Evolutionary conservation across 2,329 filamentous ascomycete species (phyloP), one percentile per base, ranked within the genome.

Genomic region (Chaetomium strumarium): DNA sequence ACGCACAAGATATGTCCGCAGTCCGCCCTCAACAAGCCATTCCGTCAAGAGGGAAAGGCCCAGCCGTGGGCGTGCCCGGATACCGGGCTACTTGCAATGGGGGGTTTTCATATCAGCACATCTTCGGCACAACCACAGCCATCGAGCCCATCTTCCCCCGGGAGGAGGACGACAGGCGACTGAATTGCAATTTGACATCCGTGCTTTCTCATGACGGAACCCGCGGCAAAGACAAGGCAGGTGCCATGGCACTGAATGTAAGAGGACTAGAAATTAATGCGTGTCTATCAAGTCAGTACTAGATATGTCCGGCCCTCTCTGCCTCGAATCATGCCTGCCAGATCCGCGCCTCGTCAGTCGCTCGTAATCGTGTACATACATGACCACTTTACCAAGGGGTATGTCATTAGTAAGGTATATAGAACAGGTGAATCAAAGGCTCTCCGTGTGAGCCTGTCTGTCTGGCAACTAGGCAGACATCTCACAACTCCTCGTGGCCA

Each of bases 151-250:
- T 16, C 46, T 48, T 20, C 31, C 56, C 57, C 49, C 41, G 16
- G 19, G 29, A 17, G 69, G 64, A 60, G 72, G 70, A 69, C 70
- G 71, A n/a, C n/a, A n/a, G 14, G 36, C 29, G 84, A 84, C 85
- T 81, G 81, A 77, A 86, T 92, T 93, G 91, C 84, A 96, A 96
- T 96, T 96, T 96, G 90, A 96, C 90, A 96, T 96, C 88, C 86
- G 88, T 95, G 91, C 91, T 92, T 73, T 47, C 20, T 12, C n/a
- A 20, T 14, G 16, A 16, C 5, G 4, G 5, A 34, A 34, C 5
- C 14, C 33, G 12, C 33, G 4, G 33, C 33, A 5, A 10, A 14
- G 14, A 14, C 4, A 34, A 11, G 33, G 33, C 31, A 33, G 31
- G 31, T 7, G 33, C 33, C 5, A 10, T 10, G 14, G 11, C 33